phyloP scores from a whole-genome alignment of 345 rosid genomes.

The Pugionium dolabratum region DNA sequence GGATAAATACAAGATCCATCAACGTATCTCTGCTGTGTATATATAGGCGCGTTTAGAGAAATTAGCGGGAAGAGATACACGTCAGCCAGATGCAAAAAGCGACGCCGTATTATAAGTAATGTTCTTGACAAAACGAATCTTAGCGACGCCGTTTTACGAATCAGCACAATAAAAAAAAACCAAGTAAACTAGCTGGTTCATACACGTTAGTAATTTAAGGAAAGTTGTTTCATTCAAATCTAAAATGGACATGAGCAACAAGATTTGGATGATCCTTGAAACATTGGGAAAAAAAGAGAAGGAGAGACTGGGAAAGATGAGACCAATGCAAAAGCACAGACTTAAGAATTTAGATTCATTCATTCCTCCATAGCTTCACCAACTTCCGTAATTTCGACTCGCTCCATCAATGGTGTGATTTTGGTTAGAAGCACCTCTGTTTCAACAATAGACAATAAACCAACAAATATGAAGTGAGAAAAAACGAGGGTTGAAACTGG shows the following conservation, averaged over 20 bases:
- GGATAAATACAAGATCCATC: not conserved
- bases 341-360: conserved; percentile 14
- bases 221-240: conserved; percentile 2
- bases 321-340: conserved; percentile 11
- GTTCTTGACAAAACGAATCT: not conserved
- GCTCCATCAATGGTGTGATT: conserved; percentile 63
- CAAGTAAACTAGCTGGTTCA: not conserved
- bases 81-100: not conserved
- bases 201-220: not conserved
- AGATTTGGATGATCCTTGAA: conserved; percentile 26
- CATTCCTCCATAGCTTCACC: conserved; percentile 79
- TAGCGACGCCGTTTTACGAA: not conserved
- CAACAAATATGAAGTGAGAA: conserved; percentile 16
- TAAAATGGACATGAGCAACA: not conserved
- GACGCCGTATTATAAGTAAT: not conserved
- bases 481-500: not conserved
- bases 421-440: conserved; percentile 67
- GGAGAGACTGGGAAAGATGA: conserved; percentile 4
- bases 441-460: conserved; percentile 5
- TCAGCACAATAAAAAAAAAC: too few relatives aligned
- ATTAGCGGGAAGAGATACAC: conserved; percentile 26
- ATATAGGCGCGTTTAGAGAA: conserved; percentile 12
- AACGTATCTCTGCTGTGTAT: not conserved
- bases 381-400: conserved; percentile 52
- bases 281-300: conserved; percentile 12